Conservation (phyloP, 306 rosid species). For the Rosa multiflora region DNA sequence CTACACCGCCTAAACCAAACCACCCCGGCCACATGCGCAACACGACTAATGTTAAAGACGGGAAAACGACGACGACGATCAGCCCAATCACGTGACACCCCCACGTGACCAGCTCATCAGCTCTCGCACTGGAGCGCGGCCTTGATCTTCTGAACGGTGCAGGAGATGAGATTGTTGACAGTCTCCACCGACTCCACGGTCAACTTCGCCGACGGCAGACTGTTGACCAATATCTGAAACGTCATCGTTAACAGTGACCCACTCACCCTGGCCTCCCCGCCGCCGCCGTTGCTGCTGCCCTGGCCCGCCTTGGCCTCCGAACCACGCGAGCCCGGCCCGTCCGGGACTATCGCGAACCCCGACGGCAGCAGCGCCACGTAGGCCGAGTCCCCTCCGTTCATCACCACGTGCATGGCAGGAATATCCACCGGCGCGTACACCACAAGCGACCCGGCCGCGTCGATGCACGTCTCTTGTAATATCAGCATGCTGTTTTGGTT, state of each 20-base stretch:
- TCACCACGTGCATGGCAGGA: constrained; percentile 96
- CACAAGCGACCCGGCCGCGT: constrained; percentile 83
- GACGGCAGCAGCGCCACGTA: constrained; percentile 89
- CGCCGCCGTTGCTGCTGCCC: constrained; percentile 19
- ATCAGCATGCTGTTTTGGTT: constrained; percentile 96
- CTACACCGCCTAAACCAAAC: constrained; percentile 4
- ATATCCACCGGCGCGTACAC: constrained; percentile 98
- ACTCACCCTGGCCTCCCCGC: constrained; percentile 40
- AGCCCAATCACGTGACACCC: constrained; percentile 6
- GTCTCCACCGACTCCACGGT: constrained; percentile 97
- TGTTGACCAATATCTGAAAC: constrained; percentile 90
- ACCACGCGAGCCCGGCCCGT: constrained; percentile 66
- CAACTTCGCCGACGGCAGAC: constrained; percentile 86
- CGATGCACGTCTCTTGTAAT: constrained; percentile 87
- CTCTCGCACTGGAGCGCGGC: constrained; percentile 81
- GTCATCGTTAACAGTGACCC: constrained; percentile 94
- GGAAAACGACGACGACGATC: background rate
- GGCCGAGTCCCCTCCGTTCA: constrained; percentile 97
- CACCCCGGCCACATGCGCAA: constrained; percentile 14
- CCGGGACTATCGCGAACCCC: constrained; percentile 83
- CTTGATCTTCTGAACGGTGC: constrained; percentile 92
- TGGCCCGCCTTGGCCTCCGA: background rate
- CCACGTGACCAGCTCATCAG: constrained; percentile 30
- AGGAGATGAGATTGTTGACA: constrained; percentile 83
- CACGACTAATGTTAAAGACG: background rate